These are phyloP conservation scores for Picea sitchensis DNA, from an alignment of 75 land plant species.

Conservation along the genomic window DNA sequence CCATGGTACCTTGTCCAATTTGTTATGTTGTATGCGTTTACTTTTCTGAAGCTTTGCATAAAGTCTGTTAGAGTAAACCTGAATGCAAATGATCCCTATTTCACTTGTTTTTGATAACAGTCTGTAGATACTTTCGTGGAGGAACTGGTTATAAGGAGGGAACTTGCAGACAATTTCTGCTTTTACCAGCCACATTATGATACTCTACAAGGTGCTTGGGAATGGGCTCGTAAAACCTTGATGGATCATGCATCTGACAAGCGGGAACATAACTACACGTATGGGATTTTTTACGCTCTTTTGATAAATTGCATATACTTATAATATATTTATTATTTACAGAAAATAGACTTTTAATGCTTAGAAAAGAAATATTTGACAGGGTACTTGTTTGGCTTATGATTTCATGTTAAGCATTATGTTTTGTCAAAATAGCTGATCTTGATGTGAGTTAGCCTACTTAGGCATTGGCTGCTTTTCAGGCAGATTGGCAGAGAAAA, in stretches of 20 bases:
- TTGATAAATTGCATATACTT: too few species aligned
- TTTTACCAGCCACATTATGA: conserved; percentile 91
- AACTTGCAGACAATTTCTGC: conserved; percentile 95
- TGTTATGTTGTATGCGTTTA: background rate
- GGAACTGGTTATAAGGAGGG: conserved; percentile 88
- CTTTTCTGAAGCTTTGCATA: background rate
- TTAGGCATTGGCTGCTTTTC: background rate
- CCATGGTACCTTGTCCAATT: too few species aligned
- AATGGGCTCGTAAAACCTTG: conserved; percentile 90
- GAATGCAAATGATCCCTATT: background rate
- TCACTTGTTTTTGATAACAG: conserved; percentile 28
- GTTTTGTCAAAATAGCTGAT: too few species aligned
- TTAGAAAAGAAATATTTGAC: too few species aligned
- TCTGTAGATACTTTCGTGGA: conserved; percentile 90
- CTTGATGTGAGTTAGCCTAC: background rate
- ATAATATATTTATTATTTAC: background rate
- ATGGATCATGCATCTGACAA: conserved; percentile 91
- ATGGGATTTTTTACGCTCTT: conserved; percentile 15
- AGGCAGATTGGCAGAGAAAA: background rate
- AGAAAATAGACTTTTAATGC: background rate
- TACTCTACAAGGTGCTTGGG: conserved; percentile 84
- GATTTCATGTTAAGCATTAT: too few species aligned
- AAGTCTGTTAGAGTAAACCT: background rate
- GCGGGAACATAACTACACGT: conserved; percentile 87
- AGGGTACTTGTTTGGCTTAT: too few species aligned